These are phyloP conservation scores for Phytophthora fragariae DNA, from an alignment of 352 stramenopile species.

Conservation along the genomic window DNA sequence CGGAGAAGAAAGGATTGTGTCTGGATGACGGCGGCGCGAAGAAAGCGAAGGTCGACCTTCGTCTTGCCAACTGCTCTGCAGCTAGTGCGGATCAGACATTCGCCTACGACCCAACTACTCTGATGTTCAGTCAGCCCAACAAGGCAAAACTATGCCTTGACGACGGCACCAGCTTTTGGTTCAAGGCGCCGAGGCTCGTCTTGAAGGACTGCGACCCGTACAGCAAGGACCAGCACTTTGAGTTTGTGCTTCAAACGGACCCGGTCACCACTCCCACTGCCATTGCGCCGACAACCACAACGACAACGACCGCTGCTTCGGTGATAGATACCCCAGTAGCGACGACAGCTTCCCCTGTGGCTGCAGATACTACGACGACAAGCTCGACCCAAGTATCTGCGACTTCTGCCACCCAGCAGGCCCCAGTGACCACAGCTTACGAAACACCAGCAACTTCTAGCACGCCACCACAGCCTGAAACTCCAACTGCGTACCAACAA, in stretches of 20 bases:
- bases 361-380: not conserved
- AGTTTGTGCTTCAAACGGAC: constrained; percentile 2
- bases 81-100: constrained; percentile 29
- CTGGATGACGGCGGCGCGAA: constrained; percentile 30
- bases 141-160: constrained; percentile 31
- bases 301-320: not conserved
- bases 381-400: not conserved
- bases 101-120: constrained; percentile 18
- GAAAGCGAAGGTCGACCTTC: constrained; percentile 6
- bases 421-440: not conserved
- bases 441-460: not conserved
- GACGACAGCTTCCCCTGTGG: not conserved
- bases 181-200: not conserved
- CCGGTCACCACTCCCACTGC: not conserved
- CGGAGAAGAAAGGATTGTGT: constrained; percentile 26
- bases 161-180: constrained; percentile 12
- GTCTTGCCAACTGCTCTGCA: constrained; percentile 17
- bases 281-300: not conserved
- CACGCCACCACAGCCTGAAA: not conserved
- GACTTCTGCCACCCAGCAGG: not conserved
- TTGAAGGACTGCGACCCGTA: constrained; percentile 23
- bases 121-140: constrained; percentile 25
- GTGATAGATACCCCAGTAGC: not conserved
- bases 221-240: constrained; percentile 23
- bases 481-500: not conserved